Conservation (phyloP, 2,329 filamentous ascomycete species). For the Tolypocladium amazonense region DNA sequence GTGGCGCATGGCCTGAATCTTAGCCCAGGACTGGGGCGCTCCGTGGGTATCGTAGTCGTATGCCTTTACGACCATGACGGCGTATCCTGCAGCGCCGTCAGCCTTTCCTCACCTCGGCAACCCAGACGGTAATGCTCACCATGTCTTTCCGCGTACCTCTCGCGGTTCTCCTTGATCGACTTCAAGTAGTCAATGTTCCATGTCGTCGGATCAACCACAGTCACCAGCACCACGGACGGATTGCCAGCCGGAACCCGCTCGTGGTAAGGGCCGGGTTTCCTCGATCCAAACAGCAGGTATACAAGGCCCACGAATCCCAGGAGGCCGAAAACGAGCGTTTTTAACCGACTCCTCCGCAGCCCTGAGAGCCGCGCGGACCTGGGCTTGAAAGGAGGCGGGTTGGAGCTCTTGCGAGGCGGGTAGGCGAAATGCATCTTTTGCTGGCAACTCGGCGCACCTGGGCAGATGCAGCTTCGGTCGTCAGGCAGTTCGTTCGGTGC, state of each 20-base stretch:
- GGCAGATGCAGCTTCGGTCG: neutral
- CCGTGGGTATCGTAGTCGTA: conserved; percentile 62
- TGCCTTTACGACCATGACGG: conserved; percentile 69
- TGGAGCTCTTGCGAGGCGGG: conserved; percentile 73
- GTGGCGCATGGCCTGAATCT: conserved; percentile 79
- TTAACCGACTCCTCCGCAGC: conserved; percentile 52
- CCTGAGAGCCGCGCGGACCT: conserved; percentile 43
- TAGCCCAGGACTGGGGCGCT: conserved; percentile 56
- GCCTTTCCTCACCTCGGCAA: neutral
- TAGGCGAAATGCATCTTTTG: conserved; percentile 81
- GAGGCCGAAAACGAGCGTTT: conserved; percentile 43
- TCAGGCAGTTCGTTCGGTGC: neutral
- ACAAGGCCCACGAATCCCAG: conserved; percentile 47
- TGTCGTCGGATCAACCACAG: conserved; percentile 60
- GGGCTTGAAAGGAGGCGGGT: conserved; percentile 59
- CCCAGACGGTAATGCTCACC: conserved; percentile 41
- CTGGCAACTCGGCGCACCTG: neutral
- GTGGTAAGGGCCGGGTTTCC: conserved; percentile 16
- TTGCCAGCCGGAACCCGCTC: conserved; percentile 38
- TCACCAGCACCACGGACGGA: conserved; percentile 68
- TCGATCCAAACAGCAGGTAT: conserved; percentile 42
- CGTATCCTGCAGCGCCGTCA: conserved; percentile 55
- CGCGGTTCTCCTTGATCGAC: conserved; percentile 70
- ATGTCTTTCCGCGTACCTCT: conserved; percentile 75
- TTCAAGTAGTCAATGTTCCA: conserved; percentile 58